Percentiles rank a stretch among this genome's conserved stretches.
These are phyloP conservation scores for Gracilaria caudata DNA, from an alignment of 23 red algal species.

Conservation along the genomic window DNA sequence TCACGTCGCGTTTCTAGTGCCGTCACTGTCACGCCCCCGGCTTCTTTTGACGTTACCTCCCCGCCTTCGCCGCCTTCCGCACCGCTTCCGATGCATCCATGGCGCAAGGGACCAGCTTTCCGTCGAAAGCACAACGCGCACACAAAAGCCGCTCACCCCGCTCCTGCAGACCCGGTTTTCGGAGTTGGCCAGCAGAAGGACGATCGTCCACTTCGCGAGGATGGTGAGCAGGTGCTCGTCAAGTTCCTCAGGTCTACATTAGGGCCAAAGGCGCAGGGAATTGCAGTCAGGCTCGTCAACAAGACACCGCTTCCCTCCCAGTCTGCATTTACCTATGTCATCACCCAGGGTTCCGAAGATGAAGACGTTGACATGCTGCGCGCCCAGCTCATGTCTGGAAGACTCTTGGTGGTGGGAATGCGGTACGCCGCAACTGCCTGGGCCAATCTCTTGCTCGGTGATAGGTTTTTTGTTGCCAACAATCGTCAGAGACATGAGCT, in stretches of 20 bases:
- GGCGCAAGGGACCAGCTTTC: conserved; percentile 5
- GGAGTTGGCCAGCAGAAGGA: conserved; percentile 3
- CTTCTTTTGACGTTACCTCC: neutral
- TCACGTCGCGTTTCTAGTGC: conserved; percentile 2
- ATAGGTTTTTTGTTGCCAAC: conserved; percentile 22
- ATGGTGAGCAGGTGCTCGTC: conserved; percentile 41
- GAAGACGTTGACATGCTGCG: conserved; percentile 27
- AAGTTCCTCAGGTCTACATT: conserved; percentile 21
- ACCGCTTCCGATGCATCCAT: neutral
- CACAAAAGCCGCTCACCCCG: neutral
- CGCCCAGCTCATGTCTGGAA: conserved; percentile 2
- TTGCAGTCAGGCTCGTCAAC: conserved; percentile 44
- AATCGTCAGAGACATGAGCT: conserved; percentile 41
- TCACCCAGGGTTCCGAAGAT: conserved; percentile 48
- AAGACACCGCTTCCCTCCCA: conserved; percentile 49
- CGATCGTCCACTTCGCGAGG: neutral
- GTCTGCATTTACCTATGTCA: conserved; percentile 23
- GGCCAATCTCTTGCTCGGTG: conserved; percentile 51
- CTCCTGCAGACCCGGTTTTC: conserved; percentile 14
- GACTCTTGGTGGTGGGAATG: conserved; percentile 8
- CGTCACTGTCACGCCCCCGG: conserved; percentile 5
- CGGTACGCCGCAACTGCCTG: conserved; percentile 18
- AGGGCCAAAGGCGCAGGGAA: conserved; percentile 26
- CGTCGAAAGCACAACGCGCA: conserved; percentile 2
- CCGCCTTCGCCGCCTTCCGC: neutral